Conservation (phyloP, 192 early-diverging fungal species). For the Ambispora gerdemannii region DNA sequence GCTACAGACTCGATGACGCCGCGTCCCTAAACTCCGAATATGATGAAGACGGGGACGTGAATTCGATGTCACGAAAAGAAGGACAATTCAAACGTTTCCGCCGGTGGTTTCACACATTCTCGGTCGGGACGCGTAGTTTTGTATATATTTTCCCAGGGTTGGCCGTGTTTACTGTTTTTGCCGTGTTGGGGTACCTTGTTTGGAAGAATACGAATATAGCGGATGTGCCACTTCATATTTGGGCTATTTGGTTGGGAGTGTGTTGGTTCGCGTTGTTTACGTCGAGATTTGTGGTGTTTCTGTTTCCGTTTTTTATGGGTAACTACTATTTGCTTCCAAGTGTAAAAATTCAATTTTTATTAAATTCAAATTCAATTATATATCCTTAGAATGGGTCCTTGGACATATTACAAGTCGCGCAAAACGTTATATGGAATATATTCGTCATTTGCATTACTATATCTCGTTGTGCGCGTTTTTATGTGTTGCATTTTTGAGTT, state of each 20-base stretch:
- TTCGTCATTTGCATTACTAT: neutral
- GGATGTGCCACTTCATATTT: neutral
- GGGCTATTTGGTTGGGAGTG: neutral
- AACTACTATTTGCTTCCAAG: neutral
- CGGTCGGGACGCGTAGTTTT: neutral
- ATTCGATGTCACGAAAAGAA: neutral
- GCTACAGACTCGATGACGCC: neutral
- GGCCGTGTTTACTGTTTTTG: neutral
- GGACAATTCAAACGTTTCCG: neutral
- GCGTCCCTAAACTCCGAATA: neutral
- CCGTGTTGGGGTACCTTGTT: neutral
- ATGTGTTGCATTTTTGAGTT: neutral
- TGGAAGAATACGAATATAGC: neutral
- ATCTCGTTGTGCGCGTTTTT: neutral
- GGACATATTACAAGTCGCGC: neutral
- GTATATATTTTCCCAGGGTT: slow-evolving; percentile 13
- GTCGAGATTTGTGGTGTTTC: slow-evolving; percentile 3
- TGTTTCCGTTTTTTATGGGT: neutral
- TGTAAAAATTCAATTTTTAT: neutral
- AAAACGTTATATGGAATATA: slow-evolving; percentile 9
- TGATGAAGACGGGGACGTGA: neutral
- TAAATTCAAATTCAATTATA: neutral
- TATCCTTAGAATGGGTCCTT: neutral
- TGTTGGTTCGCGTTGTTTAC: slow-evolving; percentile 15
- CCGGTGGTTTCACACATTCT: neutral